Evolutionary conservation across 2,329 filamentous ascomycete genomes (phyloP).

Genomic region (Xylaria sp.): DNA sequence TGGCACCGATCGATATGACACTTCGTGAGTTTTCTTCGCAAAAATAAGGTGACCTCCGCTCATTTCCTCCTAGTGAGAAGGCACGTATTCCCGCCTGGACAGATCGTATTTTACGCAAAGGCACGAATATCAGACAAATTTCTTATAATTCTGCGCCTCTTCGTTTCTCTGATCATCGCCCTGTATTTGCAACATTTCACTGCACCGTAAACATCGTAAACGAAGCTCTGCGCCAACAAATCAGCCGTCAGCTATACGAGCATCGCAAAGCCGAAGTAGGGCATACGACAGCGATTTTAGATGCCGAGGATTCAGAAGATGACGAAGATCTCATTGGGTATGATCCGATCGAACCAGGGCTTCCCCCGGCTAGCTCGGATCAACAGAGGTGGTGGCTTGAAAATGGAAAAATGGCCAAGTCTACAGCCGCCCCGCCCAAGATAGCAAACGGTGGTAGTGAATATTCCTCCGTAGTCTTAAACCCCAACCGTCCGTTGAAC

Average conservation of each 20-base stretch:
- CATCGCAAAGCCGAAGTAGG: conserved; percentile 75
- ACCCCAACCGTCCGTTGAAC: conserved; percentile 80
- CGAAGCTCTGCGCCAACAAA: conserved; percentile 75
- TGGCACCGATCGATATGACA: conserved; percentile 89
- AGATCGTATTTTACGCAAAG: conserved; percentile 90
- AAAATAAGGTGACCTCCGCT: conserved; percentile 39
- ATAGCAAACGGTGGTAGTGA: conserved; percentile 57
- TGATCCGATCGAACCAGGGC: conserved; percentile 82
- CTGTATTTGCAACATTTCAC: conserved; percentile 89
- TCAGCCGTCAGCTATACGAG: conserved; percentile 80
- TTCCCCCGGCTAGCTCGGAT: conserved; percentile 75
- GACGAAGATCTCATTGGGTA: conserved; percentile 86
- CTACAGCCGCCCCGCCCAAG: conserved; percentile 73
- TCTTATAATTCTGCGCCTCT: conserved; percentile 86
- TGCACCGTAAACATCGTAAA: conserved; percentile 85
- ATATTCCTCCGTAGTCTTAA: conserved; percentile 69
- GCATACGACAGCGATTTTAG: conserved; percentile 67
- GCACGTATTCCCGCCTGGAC: conserved; percentile 96
- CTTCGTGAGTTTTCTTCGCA: conserved; percentile 69
- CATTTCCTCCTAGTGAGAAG: conserved; percentile 76
- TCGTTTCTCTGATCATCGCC: conserved; percentile 93
- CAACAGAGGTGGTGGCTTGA: conserved; percentile 78
- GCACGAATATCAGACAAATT: conserved; percentile 82
- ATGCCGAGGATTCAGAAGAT: conserved; percentile 70
- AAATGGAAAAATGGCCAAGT: conserved; percentile 78